Base-by-base conservation (phyloP, 345 rosid genomes). In the Clausena lansium region DNA sequence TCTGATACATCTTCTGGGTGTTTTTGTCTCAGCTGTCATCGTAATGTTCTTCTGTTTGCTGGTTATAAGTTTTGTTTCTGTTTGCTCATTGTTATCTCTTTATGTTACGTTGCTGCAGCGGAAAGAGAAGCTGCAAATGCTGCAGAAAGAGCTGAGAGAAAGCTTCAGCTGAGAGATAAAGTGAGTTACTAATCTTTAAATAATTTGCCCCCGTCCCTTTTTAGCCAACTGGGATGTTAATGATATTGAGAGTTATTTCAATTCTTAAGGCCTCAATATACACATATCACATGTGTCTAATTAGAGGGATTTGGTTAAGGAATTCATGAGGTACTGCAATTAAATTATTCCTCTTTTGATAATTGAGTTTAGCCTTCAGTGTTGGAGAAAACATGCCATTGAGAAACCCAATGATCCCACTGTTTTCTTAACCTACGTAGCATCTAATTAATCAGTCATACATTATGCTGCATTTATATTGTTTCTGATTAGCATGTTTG, bases 81-180 rank as follows among this genome's bases (percentile, higher is more conserved):
- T 47, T 75, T 45, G 76, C 52, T 64, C n/a, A 38, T 63, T 33
- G 32, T 60, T 3, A 55, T 73, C 74, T 73, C 30, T 76, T 33
- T 75, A 33, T 61, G 30, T 17, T 76, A 17, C 73, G 27, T 28
- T 82, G 32, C 60, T 86, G 86, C 89, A 96, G 99, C 98, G 70
- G 99, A 94, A 87, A 86, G 94, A 84, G 98, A 96, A 82, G 91
- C 94, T 7, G 97, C 89, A 71, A 88, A 79, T 87, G 93, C 99
- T 73, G 97, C 94, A 2, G 99, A 96, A 84, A 84, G 97, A 80
- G 99, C 93, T 22, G 94, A 94, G 88, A 91, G 97, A 86, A 96
- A 94, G 83, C 88, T 73, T 63, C 95, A 85, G 73, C 81, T 87
- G 85, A 90, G 99, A 83, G 97, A 92, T 76, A 94, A 94, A 81